These are phyloP conservation scores for Scheffersomyces segobiensis DNA, from an alignment of 1,139 yeast species.

Conservation along the genomic window DNA sequence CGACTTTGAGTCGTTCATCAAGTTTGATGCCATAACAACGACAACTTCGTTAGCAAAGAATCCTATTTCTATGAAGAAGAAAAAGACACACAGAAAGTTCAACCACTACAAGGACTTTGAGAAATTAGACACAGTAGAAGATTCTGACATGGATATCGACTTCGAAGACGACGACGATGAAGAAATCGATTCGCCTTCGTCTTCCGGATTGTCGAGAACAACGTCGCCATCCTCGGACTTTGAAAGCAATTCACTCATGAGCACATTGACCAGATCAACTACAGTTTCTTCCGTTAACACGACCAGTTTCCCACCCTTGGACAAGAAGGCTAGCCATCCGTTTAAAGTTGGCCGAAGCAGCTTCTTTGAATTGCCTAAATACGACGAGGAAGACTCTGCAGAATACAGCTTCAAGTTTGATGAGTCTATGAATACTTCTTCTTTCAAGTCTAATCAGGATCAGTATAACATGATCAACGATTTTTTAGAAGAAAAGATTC, in stretches of 20 bases:
- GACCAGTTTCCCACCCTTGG: conserved; percentile 3
- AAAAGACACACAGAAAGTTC: conserved; percentile 7
- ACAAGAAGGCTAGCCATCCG: conserved; percentile 12
- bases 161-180: conserved; percentile 31
- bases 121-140: conserved; percentile 17
- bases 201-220: conserved; percentile 39
- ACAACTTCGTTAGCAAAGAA: conserved; percentile 8
- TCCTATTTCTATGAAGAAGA: conserved; percentile 4
- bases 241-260: conserved; percentile 37
- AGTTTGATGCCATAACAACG: conserved; percentile 2
- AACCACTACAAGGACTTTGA: conserved; percentile 16
- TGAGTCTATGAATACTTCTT: conserved; percentile 11
- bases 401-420: conserved; percentile 14
- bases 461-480: conserved; percentile 44
- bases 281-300: conserved; percentile 33
- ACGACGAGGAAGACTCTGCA: conserved; percentile 10
- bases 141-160: conserved; percentile 18
- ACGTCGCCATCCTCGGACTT: conserved; percentile 41
- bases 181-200: conserved; percentile 19
- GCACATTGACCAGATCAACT: conserved; percentile 45
- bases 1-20: conserved; percentile 4
- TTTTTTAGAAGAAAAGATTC: conserved; percentile 41
- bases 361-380: conserved; percentile 17
- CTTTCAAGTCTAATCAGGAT: conserved; percentile 19
- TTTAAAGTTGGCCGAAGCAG: conserved; percentile 12